Conservation (phyloP, 768 basidiomycete genomes). For the Paxillus rubicundulus region DNA sequence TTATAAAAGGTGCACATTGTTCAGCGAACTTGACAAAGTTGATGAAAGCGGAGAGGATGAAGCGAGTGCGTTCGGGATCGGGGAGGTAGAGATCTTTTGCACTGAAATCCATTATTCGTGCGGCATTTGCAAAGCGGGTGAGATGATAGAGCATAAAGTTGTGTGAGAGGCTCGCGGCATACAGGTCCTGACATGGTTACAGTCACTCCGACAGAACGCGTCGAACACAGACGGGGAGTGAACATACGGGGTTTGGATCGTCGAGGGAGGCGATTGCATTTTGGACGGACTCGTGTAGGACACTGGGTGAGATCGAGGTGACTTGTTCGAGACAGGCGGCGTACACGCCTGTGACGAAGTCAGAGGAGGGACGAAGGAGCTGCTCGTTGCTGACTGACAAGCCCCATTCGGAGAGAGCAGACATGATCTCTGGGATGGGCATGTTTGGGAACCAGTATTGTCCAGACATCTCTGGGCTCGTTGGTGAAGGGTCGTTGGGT, state of each 20-base stretch:
- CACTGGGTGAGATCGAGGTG: constrained; percentile 57
- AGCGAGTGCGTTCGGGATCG: constrained; percentile 69
- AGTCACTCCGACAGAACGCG: neutral
- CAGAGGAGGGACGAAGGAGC: constrained; percentile 61
- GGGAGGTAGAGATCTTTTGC: constrained; percentile 72
- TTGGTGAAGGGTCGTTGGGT: no score
- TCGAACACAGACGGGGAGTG: neutral
- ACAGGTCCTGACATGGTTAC: constrained; percentile 55
- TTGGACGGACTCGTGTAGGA: constrained; percentile 58
- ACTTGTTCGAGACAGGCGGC: constrained; percentile 70
- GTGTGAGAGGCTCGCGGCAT: constrained; percentile 52
- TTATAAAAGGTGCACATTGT: constrained; percentile 62
- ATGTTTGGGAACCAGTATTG: constrained; percentile 66
- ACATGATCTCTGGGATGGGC: constrained; percentile 60
- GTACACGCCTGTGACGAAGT: constrained; percentile 72
- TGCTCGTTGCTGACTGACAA: constrained; percentile 65
- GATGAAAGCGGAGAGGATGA: constrained; percentile 82
- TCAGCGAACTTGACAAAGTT: constrained; percentile 91
- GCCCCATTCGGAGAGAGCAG: constrained; percentile 66
- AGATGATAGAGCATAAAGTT: constrained; percentile 71
- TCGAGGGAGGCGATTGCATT: constrained; percentile 50
- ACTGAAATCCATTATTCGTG: constrained; percentile 74
- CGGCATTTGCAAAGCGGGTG: constrained; percentile 71
- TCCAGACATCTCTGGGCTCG: constrained; percentile 23
- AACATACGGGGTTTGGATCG: constrained; percentile 53